phyloP scores from a whole-genome alignment of 202 grass and related monocot species.

The Carex arenaria region DNA sequence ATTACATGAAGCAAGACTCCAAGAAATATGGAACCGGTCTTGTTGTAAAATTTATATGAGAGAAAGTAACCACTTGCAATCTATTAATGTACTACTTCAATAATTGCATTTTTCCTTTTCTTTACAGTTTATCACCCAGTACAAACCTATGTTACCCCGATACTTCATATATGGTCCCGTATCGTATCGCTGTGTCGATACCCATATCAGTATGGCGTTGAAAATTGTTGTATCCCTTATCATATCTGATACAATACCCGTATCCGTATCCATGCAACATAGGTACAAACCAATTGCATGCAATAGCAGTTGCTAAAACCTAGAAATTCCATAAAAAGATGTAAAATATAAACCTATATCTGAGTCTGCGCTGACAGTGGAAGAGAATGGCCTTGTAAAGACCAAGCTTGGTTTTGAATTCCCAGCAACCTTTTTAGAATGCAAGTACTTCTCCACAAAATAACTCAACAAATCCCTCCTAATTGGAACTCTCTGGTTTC shows the following conservation, averaged over 20 bases:
- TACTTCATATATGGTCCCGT: too few relatives aligned
- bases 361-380: constrained; percentile 24
- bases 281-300: neutral
- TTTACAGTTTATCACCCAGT: neutral
- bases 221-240: too few relatives aligned
- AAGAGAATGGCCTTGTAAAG: constrained; percentile 40
- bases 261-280: too few relatives aligned
- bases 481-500: constrained; percentile 31
- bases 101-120: neutral
- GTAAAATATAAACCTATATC: constrained; percentile 42
- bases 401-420: constrained; percentile 28
- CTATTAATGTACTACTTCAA: neutral
- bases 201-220: too few relatives aligned
- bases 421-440: constrained; percentile 27
- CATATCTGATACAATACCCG: too few relatives aligned
- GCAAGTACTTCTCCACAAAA: constrained; percentile 19
- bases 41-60: neutral
- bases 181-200: too few relatives aligned
- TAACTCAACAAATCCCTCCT: constrained; percentile 19
- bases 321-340: constrained; percentile 10
- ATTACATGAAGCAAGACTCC: neutral
- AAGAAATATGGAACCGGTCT: neutral
- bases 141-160: neutral
- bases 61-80: neutral
- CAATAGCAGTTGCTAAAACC: neutral